Percentiles rank a stretch among this genome's conserved stretches.
Evolutionary conservation across 495 filamentous ascomycete genomes (phyloP).

Genomic region (Podospora anserina): DNA sequence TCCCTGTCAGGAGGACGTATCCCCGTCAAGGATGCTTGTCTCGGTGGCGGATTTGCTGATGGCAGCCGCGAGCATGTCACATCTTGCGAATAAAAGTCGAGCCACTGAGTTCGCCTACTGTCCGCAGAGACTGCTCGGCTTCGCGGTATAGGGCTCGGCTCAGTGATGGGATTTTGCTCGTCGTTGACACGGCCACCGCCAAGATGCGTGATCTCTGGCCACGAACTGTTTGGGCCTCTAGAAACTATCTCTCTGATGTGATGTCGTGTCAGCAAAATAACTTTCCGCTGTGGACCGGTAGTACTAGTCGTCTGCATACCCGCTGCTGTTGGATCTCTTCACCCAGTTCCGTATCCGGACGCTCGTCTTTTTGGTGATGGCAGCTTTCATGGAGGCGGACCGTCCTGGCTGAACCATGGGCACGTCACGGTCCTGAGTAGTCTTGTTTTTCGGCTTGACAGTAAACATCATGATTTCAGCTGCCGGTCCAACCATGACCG

Average conservation of each 20-base stretch:
- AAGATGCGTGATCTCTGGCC: constrained; percentile 32
- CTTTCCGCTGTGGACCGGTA: neutral
- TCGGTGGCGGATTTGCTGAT: constrained; percentile 7
- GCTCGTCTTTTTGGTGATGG: constrained; percentile 21
- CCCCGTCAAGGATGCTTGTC: neutral
- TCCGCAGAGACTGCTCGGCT: constrained; percentile 22
- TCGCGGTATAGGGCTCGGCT: neutral
- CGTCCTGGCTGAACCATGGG: neutral
- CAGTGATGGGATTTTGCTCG: neutral
- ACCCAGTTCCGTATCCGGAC: constrained; percentile 29
- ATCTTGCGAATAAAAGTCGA: constrained; percentile 26
- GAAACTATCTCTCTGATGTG: neutral
- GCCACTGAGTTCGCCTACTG: constrained; percentile 37
- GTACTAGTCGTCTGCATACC: constrained; percentile 14
- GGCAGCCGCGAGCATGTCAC: neutral
- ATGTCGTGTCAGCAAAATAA: neutral
- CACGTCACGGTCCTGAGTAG: neutral
- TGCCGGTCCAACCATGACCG: neutral
- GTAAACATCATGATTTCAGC: constrained; percentile 10
- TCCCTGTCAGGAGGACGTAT: neutral
- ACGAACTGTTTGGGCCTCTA: neutral
- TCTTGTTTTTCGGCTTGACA: neutral
- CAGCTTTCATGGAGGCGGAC: constrained; percentile 19
- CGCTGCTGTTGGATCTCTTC: constrained; percentile 28
- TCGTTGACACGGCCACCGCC: constrained; percentile 32